These are phyloP conservation scores for Aspergillus sojae DNA, from an alignment of 2,329 filamentous ascomycete genomes.

Conservation along the genomic window DNA sequence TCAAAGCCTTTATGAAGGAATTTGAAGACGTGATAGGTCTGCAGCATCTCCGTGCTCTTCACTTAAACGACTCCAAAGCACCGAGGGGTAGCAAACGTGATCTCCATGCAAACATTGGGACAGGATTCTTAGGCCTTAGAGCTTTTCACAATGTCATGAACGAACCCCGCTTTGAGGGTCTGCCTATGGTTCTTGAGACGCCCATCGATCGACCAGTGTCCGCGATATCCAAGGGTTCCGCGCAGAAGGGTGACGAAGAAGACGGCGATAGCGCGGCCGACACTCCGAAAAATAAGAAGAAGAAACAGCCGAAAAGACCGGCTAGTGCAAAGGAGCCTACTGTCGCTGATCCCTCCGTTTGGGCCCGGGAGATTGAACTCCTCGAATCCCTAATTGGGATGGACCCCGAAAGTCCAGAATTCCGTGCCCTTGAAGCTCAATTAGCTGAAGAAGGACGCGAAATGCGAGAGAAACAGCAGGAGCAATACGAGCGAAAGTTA, in stretches of 20 bases:
- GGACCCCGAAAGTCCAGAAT: conserved; percentile 75
- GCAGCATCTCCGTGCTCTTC: conserved; percentile 79
- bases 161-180: conserved; percentile 69
- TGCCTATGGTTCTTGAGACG: conserved; percentile 96
- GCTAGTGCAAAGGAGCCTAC: conserved; percentile 35
- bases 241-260: neutral
- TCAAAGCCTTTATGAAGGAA: conserved; percentile 70
- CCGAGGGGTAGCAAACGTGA: conserved; percentile 81
- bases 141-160: conserved; percentile 94
- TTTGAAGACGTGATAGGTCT: conserved; percentile 80
- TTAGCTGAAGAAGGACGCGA: conserved; percentile 68
- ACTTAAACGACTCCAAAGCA: conserved; percentile 95
- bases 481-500: conserved; percentile 75
- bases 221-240: conserved; percentile 19
- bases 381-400: conserved; percentile 85
- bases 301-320: conserved; percentile 25
- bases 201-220: conserved; percentile 70
- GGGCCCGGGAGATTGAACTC: conserved; percentile 93
- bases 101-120: conserved; percentile 94
- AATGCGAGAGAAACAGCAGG: conserved; percentile 75
- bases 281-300: conserved; percentile 22
- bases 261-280: conserved; percentile 22
- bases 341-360: conserved; percentile 77
- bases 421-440: conserved; percentile 64
- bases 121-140: conserved; percentile 85